These are phyloP conservation scores for Podila verticillata DNA, from an alignment of 192 early-diverging fungal species.

Conservation along the genomic window DNA sequence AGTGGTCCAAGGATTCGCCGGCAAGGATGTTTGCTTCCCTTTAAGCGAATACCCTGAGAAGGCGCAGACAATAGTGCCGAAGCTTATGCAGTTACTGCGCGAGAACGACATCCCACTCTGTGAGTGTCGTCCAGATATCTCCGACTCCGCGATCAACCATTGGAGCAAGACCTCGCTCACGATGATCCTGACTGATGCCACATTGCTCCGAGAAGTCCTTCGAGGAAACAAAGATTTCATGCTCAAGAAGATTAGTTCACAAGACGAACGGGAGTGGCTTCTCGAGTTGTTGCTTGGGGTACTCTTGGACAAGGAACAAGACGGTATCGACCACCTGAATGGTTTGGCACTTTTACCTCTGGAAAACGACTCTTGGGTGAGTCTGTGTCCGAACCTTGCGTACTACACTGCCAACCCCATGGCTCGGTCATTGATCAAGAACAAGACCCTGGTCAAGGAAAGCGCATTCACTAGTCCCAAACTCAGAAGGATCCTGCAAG, in stretches of 20 bases:
- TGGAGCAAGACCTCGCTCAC: neutral
- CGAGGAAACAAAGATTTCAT: neutral
- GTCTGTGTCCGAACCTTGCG: neutral
- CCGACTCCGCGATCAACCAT: neutral
- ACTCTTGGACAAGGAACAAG: too few relatives aligned
- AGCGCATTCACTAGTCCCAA: neutral
- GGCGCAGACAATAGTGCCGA: too few relatives aligned
- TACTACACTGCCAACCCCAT: neutral
- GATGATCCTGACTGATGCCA: neutral
- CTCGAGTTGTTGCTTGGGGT: too few relatives aligned
- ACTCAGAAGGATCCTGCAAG: neutral
- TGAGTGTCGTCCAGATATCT: neutral
- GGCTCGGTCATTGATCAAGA: neutral
- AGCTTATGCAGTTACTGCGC: neutral
- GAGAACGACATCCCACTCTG: neutral
- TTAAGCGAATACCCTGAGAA: too few relatives aligned
- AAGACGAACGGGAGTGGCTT: too few relatives aligned
- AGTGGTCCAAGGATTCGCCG: too few relatives aligned
- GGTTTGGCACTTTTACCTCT: constrained; percentile 9
- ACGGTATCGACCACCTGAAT: neutral
- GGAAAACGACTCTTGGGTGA: constrained; percentile 13
- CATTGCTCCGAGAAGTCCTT: neutral
- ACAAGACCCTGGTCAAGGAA: constrained; percentile 1
- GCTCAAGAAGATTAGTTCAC: too few relatives aligned
- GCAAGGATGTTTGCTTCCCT: too few relatives aligned